A percentile compares a stretch with the other conserved stretches of the same genome.
phyloP scores from a whole-genome alignment of 208 protist species.

The Acanthamoeba polyphaga region DNA sequence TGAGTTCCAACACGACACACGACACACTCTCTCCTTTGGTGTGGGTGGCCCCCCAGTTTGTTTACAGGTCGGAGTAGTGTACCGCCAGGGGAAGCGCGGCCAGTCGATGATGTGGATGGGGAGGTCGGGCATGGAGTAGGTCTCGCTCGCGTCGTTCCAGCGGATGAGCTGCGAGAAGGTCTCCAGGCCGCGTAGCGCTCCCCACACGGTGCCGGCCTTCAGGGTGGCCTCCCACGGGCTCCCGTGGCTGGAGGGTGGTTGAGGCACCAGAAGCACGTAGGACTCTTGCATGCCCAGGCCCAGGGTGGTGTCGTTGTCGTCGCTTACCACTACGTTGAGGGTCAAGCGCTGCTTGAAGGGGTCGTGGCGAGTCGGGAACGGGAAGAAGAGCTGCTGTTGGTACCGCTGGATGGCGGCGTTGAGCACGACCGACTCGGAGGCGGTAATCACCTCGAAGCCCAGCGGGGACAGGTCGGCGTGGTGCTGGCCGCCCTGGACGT shows the following conservation, averaged over 20 bases:
- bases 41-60: too few species aligned
- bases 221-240: background rate
- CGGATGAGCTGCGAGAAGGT: conserved; percentile 58
- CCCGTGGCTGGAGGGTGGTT: background rate
- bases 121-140: conserved; percentile 1
- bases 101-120: conserved; percentile 25
- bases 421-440: background rate
- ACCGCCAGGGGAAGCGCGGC: conserved; percentile 56
- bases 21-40: background rate
- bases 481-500: background rate
- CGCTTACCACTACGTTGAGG: background rate
- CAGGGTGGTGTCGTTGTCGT: background rate
- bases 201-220: conserved; percentile 11
- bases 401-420: conserved; percentile 27
- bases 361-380: background rate
- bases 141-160: background rate
- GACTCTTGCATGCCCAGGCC: conserved; percentile 5
- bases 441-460: background rate
- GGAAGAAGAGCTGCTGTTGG: background rate
- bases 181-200: conserved; percentile 50
- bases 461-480: background rate
- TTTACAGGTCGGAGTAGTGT: background rate
- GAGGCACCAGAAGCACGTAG: background rate
- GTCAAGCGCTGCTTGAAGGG: background rate
- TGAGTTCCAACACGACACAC: background rate